Percentiles rank a stretch among this genome's conserved stretches.
phyloP scores from a whole-genome alignment of 2,329 filamentous ascomycete species.

The Fusarium compactum region DNA sequence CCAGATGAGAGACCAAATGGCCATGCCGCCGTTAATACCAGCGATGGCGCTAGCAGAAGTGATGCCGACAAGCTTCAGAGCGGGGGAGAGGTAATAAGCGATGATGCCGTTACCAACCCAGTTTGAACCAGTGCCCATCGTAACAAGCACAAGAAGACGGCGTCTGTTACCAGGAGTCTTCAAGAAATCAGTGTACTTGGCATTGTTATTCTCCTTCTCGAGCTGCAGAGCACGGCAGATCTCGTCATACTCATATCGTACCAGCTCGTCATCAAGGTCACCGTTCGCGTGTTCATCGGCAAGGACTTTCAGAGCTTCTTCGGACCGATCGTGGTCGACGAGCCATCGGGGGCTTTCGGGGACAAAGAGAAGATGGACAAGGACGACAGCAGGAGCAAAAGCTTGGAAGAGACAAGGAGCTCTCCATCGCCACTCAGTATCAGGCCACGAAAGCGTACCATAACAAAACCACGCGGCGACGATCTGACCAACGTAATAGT shows the following conservation, averaged over 20 bases:
- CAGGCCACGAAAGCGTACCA: constrained; percentile 15
- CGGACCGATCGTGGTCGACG: constrained; percentile 49
- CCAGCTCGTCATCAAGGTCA: constrained; percentile 66
- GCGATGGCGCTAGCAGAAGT: constrained; percentile 13
- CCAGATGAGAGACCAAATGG: constrained; percentile 32
- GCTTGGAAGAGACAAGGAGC: constrained; percentile 34
- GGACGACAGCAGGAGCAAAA: constrained; percentile 29
- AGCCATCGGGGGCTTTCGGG: constrained; percentile 56
- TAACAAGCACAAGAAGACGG: constrained; percentile 69
- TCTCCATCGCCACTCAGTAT: constrained; percentile 33
- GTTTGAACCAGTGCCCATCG: constrained; percentile 73
- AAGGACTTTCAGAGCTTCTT: constrained; percentile 65
- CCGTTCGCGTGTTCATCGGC: constrained; percentile 71
- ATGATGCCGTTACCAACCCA: constrained; percentile 74
- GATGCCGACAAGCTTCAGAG: constrained; percentile 51
- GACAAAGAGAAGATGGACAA: constrained; percentile 50
- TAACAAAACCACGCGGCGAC: constrained; percentile 33
- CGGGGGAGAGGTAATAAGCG: constrained; percentile 71
- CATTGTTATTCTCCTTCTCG: constrained; percentile 63
- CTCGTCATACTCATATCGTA: constrained; percentile 73
- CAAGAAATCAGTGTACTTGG: constrained; percentile 70
- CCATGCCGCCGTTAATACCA: constrained; percentile 39
- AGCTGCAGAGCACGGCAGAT: constrained; percentile 71
- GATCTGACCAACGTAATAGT: constrained; percentile 32
- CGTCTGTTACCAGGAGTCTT: constrained; percentile 72